A percentile compares a stretch with the other conserved stretches of the same genome.
Evolutionary conservation across 1,284 basidiomycete genomes (phyloP).

Genomic region (Moesziomyces aphidis): DNA sequence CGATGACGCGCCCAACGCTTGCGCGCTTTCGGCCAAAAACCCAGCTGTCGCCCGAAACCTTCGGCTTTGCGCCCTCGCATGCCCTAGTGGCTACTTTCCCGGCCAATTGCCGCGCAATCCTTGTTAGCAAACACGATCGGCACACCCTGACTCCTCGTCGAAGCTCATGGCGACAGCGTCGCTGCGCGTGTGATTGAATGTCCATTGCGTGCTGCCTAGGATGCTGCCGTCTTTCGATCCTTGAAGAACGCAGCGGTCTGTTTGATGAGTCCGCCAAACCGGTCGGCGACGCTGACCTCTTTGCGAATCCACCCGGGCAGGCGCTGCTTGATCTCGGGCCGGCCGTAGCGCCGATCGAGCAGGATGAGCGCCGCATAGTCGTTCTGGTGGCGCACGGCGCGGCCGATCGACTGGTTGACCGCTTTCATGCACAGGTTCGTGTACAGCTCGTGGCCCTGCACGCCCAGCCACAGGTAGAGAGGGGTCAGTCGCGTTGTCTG

Average conservation of each 20-base stretch:
- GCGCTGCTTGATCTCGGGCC: slow-evolving; percentile 51
- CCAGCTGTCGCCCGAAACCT: slow-evolving; percentile 1
- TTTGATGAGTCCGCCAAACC: slow-evolving; percentile 81
- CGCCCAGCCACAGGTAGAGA: background rate
- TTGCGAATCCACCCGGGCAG: slow-evolving; percentile 75
- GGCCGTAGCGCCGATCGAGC: slow-evolving; percentile 58
- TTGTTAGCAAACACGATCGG: background rate
- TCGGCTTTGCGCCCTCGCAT: background rate
- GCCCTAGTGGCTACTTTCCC: too few species aligned
- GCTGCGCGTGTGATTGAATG: background rate
- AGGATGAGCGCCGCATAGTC: slow-evolving; percentile 65
- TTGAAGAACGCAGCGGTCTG: slow-evolving; percentile 70
- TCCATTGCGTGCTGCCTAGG: background rate
- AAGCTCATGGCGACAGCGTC: background rate
- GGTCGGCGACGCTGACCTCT: slow-evolving; percentile 74
- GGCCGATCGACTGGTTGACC: slow-evolving; percentile 96
- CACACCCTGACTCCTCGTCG: background rate
- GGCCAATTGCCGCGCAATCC: background rate
- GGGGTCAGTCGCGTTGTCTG: background rate
- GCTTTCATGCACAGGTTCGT: slow-evolving; percentile 82
- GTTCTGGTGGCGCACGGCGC: slow-evolving; percentile 64
- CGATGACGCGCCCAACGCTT: background rate
- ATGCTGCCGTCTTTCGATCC: slow-evolving; percentile 10
- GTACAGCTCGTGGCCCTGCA: slow-evolving; percentile 59
- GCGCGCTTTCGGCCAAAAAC: background rate